Percentiles rank a stretch among this genome's conserved stretches.
phyloP scores from a whole-genome alignment of 1,139 yeast species.

The Lodderomyces elongisporus region DNA sequence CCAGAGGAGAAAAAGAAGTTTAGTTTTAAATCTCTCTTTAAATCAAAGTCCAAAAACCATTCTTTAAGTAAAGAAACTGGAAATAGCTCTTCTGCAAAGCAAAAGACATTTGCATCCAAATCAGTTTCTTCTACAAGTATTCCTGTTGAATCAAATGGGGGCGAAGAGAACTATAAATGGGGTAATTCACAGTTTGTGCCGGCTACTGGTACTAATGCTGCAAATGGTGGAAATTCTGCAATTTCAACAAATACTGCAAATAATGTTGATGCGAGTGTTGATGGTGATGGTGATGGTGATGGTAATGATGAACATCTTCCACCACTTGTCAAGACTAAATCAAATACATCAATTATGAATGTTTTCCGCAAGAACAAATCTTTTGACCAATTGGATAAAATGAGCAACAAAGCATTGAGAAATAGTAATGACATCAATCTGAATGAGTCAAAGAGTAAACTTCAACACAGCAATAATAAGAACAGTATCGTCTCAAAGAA shows the following conservation, averaged over 20 bases:
- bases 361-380: constrained; percentile 25
- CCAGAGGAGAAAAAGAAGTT: constrained; percentile 25
- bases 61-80: constrained; percentile 16
- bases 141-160: neutral
- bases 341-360: constrained; percentile 15
- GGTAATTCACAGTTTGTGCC: constrained; percentile 16
- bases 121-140: neutral
- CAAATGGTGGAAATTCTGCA: no score
- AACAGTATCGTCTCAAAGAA: neutral
- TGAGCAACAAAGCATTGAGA: neutral
- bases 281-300: no score
- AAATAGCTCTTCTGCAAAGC: neutral
- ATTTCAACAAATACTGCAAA: no score
- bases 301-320: constrained; percentile 1
- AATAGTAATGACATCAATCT: neutral
- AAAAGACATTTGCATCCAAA: neutral
- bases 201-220: no score
- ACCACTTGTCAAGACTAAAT: constrained; percentile 4
- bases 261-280: no score
- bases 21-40: constrained; percentile 38
- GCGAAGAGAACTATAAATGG: constrained; percentile 3
- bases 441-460: neutral
- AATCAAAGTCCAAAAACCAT: constrained; percentile 28
- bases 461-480: neutral
- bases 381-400: constrained; percentile 13